Evolutionary conservation across 2,329 filamentous ascomycete species (phyloP).

Genomic region (Lecanicillium sp.): DNA sequence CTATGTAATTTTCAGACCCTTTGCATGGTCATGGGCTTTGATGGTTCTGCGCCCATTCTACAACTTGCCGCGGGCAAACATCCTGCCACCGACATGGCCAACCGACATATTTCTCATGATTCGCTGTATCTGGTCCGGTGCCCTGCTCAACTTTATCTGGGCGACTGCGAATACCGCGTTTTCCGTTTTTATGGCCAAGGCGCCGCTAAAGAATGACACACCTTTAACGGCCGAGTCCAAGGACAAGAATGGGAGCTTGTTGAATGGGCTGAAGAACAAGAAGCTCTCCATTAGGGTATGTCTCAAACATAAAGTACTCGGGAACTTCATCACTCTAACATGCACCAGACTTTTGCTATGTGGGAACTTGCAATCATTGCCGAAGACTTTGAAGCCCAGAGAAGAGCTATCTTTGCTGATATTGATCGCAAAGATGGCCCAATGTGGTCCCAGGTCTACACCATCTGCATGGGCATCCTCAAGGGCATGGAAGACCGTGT

Average conservation of each 20-base stretch:
- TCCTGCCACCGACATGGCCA: conserved; percentile 50
- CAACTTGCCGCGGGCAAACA: conserved; percentile 64
- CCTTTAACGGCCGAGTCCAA: conserved; percentile 79
- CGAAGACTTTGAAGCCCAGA: conserved; percentile 62
- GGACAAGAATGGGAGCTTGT: conserved; percentile 82
- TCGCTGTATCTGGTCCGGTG: conserved; percentile 52
- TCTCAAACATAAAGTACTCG: neutral
- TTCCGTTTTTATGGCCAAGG: conserved; percentile 68
- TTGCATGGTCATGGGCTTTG: conserved; percentile 62
- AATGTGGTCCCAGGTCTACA: conserved; percentile 72
- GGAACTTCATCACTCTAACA: neutral
- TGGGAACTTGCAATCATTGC: conserved; percentile 85
- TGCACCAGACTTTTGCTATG: conserved; percentile 66
- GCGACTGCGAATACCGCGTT: conserved; percentile 69
- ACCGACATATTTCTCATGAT: conserved; percentile 47
- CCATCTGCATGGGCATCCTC: conserved; percentile 60
- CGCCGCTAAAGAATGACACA: conserved; percentile 75
- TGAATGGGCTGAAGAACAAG: conserved; percentile 77
- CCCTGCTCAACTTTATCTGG: conserved; percentile 66
- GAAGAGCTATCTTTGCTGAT: conserved; percentile 77
- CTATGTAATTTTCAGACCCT: conserved; percentile 49
- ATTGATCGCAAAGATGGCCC: conserved; percentile 74
- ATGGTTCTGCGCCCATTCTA: conserved; percentile 64
- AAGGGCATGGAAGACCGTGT: conserved; percentile 60
- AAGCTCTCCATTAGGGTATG: conserved; percentile 65